Percentiles rank a stretch among this genome's conserved stretches.
phyloP scores from a whole-genome alignment of 768 basidiomycete genomes.

The Leucogyrophana mollusca region DNA sequence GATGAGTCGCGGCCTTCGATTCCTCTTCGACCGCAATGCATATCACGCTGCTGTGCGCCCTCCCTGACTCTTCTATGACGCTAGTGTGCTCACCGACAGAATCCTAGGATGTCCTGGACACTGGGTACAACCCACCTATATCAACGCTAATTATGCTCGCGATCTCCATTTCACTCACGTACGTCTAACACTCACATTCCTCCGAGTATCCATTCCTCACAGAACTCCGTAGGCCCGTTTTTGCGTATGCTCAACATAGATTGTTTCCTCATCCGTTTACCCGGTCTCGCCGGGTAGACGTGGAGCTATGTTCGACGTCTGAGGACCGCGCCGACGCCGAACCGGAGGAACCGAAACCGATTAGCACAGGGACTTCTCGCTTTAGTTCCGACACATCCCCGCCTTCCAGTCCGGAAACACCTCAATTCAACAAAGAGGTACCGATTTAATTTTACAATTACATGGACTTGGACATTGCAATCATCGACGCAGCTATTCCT shows the following conservation, averaged over 20 bases:
- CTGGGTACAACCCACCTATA: slow-evolving; percentile 50
- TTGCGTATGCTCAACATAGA: slow-evolving; percentile 54
- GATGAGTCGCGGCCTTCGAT: slow-evolving; percentile 62
- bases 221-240: slow-evolving; percentile 42
- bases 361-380: slow-evolving; percentile 8
- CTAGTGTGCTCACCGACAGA: slow-evolving; percentile 3
- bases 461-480: too few relatives aligned
- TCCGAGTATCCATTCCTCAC: neutral
- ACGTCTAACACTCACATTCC: slow-evolving; percentile 24
- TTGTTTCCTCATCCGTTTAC: slow-evolving; percentile 51
- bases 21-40: slow-evolving; percentile 60
- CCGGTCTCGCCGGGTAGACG: slow-evolving; percentile 22
- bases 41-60: slow-evolving; percentile 53
- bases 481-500: too few relatives aligned
- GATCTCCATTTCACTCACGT: slow-evolving; percentile 57
- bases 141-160: slow-evolving; percentile 50
- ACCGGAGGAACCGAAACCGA: slow-evolving; percentile 8
- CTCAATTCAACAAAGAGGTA: neutral
- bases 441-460: too few relatives aligned
- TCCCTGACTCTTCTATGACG: neutral
- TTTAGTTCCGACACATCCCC: neutral
- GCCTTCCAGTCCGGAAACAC: slow-evolving; percentile 12
- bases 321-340: slow-evolving; percentile 21
- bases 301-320: slow-evolving; percentile 24
- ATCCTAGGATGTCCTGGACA: slow-evolving; percentile 44